Evolutionary conservation across 768 basidiomycete species (phyloP), one percentile per base, ranked within the genome.

Genomic region (Coprinopsis sp.): DNA sequence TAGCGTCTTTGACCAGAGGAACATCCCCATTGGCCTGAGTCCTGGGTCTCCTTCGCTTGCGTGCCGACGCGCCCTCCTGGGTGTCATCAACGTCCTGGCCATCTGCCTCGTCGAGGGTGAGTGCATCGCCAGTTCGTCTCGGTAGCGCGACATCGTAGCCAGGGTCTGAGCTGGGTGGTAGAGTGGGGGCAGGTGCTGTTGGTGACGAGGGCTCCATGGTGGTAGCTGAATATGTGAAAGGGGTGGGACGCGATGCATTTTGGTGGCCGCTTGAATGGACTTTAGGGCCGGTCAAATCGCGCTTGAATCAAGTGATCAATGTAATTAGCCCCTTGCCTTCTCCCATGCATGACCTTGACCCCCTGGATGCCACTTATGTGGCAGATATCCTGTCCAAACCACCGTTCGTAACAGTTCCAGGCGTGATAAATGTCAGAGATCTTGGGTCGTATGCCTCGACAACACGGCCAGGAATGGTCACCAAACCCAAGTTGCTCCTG

Each of bases 1-100:
- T 95, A 25, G 88, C 84, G 66, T 98, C 96, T 56, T 84, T 85
- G 1, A 98, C 93, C 41, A 90, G 70, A 2, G 93, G 89, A 0
- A 96, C 78, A 56, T 93, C 88, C 3, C 69, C 77, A 44, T 76
- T 77, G 8, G 66, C 68, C 48, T 74, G 74, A 11, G 71, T 70
- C 46, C 76, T 72, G 33, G 76, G 73, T 46, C 75, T 70, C 47
- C 76, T 71, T 14, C 73, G 62, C 46, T 65, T 71, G 21, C 62
- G 60, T n/a, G 54, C 53, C 1, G 46, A 47, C 6, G 58, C 62
- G 3, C 62, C 45, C 6, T 63, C 71, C 24, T 76, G 73, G 30
- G 64, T 57, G 6, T 62, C 61, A 38, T 60, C 65, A 14, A 67
- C 67, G 31, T 67, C 68, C 48, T 70, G 68, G n/a, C 69, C 73